phyloP scores from a whole-genome alignment of 1,284 basidiomycete species.

The Crucibulum cyathiforme region DNA sequence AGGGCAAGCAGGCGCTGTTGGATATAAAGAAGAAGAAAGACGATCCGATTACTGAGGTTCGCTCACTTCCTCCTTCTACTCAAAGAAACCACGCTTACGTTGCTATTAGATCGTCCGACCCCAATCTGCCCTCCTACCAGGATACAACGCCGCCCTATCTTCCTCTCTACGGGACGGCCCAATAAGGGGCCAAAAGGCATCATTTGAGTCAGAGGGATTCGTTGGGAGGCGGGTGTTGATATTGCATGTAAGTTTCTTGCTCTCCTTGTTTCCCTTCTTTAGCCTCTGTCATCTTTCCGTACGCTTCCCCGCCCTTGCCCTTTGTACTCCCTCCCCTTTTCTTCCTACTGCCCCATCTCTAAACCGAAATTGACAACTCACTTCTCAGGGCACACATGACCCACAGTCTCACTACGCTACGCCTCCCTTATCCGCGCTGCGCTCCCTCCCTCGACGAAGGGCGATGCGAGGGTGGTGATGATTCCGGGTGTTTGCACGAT shows the following conservation, averaged over 20 bases:
- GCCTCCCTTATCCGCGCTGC: conserved; percentile 58
- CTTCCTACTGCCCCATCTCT: not conserved
- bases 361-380: not conserved
- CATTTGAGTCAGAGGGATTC: conserved; percentile 58
- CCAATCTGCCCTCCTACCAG: conserved; percentile 74
- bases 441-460: conserved; percentile 48
- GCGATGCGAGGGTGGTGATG: conserved; percentile 54
- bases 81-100: not conserved
- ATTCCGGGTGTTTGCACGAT: conserved; percentile 70
- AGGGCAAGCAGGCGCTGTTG: too few species aligned
- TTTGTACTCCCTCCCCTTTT: not conserved
- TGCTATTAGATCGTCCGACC: conserved; percentile 62
- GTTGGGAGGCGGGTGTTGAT: conserved; percentile 58
- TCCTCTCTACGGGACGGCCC: conserved; percentile 78
- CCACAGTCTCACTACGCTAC: conserved; percentile 67
- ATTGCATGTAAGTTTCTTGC: conserved; percentile 60
- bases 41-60: conserved; percentile 40
- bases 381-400: conserved; percentile 67
- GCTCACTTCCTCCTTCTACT: not conserved
- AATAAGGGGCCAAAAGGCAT: conserved; percentile 58
- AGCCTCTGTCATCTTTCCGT: not conserved
- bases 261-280: not conserved
- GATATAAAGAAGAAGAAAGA: too few species aligned
- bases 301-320: not conserved
- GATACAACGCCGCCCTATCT: conserved; percentile 74